These are phyloP conservation scores for Chenopodium berlandieri DNA, from an alignment of 148 eudicot species.

Conservation along the genomic window DNA sequence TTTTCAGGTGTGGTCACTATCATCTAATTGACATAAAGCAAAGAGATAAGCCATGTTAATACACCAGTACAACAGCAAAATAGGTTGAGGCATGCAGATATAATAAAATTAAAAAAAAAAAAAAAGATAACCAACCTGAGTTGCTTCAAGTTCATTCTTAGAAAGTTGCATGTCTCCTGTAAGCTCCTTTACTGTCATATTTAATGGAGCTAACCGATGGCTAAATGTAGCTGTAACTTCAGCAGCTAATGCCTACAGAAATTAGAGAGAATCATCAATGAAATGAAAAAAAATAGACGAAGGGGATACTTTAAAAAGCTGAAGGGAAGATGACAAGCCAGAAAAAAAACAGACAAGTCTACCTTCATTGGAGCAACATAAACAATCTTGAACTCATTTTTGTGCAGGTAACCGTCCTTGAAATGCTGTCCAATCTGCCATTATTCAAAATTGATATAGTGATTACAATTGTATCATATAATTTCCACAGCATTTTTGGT, in stretches of 20 bases:
- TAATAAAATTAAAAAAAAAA: too few relatives aligned
- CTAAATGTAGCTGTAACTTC: slow-evolving; percentile 93
- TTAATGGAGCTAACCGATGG: slow-evolving; percentile 80
- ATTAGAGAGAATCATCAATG: slow-evolving; percentile 8
- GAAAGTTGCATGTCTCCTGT: slow-evolving; percentile 99
- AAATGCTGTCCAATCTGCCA: slow-evolving; percentile 89
- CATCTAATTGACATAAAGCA: slow-evolving; percentile 54
- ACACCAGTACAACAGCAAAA: background rate
- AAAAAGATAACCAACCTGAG: slow-evolving; percentile 59
- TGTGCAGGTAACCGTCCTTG: slow-evolving; percentile 95
- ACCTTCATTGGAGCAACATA: slow-evolving; percentile 99
- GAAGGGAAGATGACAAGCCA: background rate
- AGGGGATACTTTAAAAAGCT: background rate
- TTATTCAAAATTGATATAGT: slow-evolving; percentile 11
- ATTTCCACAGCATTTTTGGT: background rate
- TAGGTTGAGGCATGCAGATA: slow-evolving; percentile 6
- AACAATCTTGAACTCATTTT: slow-evolving; percentile 93
- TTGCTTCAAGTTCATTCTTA: slow-evolving; percentile 84
- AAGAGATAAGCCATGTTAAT: slow-evolving; percentile 5
- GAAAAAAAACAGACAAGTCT: background rate
- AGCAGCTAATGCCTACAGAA: slow-evolving; percentile 82
- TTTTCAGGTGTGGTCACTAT: slow-evolving; percentile 99
- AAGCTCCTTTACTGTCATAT: slow-evolving; percentile 89
- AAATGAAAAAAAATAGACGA: background rate
- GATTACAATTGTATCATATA: background rate